Conservation (phyloP, 1,284 basidiomycete species). For the Chiua sp. region DNA sequence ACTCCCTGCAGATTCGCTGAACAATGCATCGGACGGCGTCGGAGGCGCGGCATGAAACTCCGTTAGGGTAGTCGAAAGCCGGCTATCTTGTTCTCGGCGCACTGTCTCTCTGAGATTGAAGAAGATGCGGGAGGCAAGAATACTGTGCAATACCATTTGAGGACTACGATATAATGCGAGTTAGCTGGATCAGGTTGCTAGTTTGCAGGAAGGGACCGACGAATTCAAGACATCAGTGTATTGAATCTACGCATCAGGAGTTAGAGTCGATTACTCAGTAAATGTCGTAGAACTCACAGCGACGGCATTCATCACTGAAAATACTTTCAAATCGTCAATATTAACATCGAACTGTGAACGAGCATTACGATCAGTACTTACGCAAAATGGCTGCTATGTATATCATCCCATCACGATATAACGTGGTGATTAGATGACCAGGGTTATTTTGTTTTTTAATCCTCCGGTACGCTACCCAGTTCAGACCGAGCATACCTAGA, state of each 20-base stretch:
- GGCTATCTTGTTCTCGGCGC: conserved; percentile 3
- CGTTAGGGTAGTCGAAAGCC: conserved; percentile 7
- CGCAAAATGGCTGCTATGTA: conserved; percentile 25
- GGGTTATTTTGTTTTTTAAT: conserved; percentile 17
- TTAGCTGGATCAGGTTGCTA: conserved; percentile 3
- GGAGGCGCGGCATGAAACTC: conserved; percentile 17
- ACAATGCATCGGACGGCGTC: not conserved
- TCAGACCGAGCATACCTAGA: conserved; percentile 25
- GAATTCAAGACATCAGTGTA: conserved; percentile 23
- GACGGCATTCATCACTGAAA: conserved; percentile 23
- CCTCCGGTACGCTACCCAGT: conserved; percentile 23
- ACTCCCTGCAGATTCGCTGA: not conserved
- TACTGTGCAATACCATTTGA: conserved; percentile 29
- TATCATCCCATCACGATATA: conserved; percentile 30
- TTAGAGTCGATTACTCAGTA: not conserved
- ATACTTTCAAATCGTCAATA: conserved; percentile 11
- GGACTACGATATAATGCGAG: conserved; percentile 14
- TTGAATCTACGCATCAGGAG: conserved; percentile 7
- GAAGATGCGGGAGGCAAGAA: conserved; percentile 33
- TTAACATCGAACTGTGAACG: not conserved
- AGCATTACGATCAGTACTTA: not conserved
- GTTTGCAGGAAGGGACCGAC: conserved; percentile 9
- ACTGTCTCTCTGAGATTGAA: conserved; percentile 31
- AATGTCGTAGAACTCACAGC: conserved; percentile 8
- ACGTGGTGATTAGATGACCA: conserved; percentile 12